Evolutionary conservation across 2,329 filamentous ascomycete genomes (phyloP), one percentile per base, ranked within the genome.

Genomic region (Aureobasidium mangrovei): DNA sequence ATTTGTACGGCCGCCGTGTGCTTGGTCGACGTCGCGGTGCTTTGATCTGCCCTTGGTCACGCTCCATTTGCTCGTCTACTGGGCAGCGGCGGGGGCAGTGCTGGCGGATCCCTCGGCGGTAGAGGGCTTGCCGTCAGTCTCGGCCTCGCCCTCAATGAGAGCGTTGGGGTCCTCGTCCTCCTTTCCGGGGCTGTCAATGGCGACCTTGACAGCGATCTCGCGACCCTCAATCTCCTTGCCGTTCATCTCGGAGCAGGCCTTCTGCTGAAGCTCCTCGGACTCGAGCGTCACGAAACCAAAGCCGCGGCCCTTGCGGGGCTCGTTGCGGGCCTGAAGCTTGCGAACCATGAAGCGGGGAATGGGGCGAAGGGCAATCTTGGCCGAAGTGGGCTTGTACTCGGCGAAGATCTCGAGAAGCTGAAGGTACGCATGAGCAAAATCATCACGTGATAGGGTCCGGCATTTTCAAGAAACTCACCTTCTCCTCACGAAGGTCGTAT

Each of bases 331-430:
- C 77, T 95, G 91, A 60, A 98, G 88, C 83, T 98, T 98, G 86
- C 96, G 96, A 77, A 98, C 93, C 93, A 98, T 98, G 80, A 97
- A 98, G 67, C 91, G 91, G 64, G 93, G 93, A 64, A 98, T 98
- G 51, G 93, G 93, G 66, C 93, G 91, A 64, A 98, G 88, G 62
- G 93, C 93, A 69, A 98, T 97, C 84, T 97, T 98, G 73, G 93
- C 91, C 61, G 90, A 94, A 64, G 86, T 85, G 59, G 93, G 93
- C 69, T 90, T 81, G 78, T 96, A 98, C 60, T 83, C 88, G 67
- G 82, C 80, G 76, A 98, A 98, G 67, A 98, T 88, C 73, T 98
- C 91, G 78, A 96, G 91, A 69, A 98, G 89, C 93, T 97, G 58
- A 7, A 35, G 36, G 7, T 46, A 33, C 29, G 41, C 4, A 12